phyloP scores from a whole-genome alignment of 495 filamentous ascomycete species.

The Daldinia grandis region DNA sequence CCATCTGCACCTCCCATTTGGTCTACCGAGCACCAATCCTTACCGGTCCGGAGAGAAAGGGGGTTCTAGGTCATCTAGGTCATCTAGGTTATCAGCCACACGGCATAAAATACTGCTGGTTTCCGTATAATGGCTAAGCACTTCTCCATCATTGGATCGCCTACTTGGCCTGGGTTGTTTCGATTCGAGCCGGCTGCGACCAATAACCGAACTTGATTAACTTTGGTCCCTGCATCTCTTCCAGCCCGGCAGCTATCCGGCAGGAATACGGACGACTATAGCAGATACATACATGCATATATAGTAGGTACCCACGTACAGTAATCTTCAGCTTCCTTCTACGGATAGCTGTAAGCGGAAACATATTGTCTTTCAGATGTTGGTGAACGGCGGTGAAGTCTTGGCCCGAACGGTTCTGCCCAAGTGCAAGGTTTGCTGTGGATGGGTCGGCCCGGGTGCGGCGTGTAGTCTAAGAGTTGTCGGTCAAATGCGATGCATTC shows the following conservation, averaged over 20 bases:
- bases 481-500: constrained; percentile 34
- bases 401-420: constrained; percentile 12
- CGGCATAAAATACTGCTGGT: constrained; percentile 20
- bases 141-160: constrained; percentile 22
- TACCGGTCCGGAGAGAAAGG: background rate
- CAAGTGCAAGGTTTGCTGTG: background rate
- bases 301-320: constrained; percentile 7
- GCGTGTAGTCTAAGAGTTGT: constrained; percentile 15
- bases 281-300: constrained; percentile 10
- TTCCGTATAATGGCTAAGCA: constrained; percentile 6
- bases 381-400: constrained; percentile 37
- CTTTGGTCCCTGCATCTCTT: constrained; percentile 2
- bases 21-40: constrained; percentile 32
- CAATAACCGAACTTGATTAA: constrained; percentile 22
- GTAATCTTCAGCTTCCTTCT: constrained; percentile 12
- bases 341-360: background rate
- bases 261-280: constrained; percentile 5
- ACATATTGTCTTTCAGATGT: background rate
- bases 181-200: constrained; percentile 20
- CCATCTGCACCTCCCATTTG: constrained; percentile 33
- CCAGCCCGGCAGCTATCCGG: constrained; percentile 9
- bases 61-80: constrained; percentile 21
- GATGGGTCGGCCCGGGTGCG: constrained; percentile 22
- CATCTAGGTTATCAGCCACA: constrained; percentile 32
- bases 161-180: constrained; percentile 26